phyloP scores from a whole-genome alignment of 495 filamentous ascomycete genomes.

The Penicillium cinerascens region DNA sequence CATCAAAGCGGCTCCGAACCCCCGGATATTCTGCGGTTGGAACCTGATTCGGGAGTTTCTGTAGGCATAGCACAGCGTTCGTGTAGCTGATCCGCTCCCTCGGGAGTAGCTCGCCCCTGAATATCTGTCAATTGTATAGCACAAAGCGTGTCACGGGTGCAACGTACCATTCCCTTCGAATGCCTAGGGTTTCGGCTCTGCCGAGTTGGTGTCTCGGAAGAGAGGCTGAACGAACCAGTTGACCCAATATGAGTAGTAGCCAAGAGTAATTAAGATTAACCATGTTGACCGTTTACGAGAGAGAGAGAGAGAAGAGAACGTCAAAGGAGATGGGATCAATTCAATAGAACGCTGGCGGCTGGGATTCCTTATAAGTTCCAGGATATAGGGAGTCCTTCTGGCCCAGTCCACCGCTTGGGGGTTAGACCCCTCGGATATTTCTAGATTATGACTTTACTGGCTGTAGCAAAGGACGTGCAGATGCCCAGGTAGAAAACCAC shows the following conservation, averaged over 20 bases:
- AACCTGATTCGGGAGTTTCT: slow-evolving; percentile 37
- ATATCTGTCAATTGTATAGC: not conserved
- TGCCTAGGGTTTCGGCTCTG: not conserved
- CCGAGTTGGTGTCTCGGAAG: not conserved
- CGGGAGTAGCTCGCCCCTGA: slow-evolving; percentile 38
- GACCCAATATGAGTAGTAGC: not conserved
- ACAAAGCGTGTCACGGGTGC: not conserved
- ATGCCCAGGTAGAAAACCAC: not conserved
- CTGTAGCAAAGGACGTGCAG: not conserved
- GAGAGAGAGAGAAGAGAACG: not conserved
- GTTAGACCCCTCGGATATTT: not conserved
- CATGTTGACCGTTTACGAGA: not conserved
- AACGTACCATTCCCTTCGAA: slow-evolving; percentile 2
- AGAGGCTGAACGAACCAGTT: not conserved
- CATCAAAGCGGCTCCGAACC: slow-evolving; percentile 48
- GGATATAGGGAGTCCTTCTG: not conserved
- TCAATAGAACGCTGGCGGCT: not conserved
- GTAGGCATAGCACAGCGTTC: slow-evolving; percentile 46
- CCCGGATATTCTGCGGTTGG: slow-evolving; percentile 44
- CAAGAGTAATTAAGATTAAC: not conserved
- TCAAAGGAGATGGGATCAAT: not conserved
- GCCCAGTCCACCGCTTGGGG: not conserved
- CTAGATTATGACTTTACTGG: not conserved
- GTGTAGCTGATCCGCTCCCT: slow-evolving; percentile 41
- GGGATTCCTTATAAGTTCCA: not conserved